phyloP scores from a whole-genome alignment of 2,329 filamentous ascomycete genomes.

The Pseudopithomyces chartarum region DNA sequence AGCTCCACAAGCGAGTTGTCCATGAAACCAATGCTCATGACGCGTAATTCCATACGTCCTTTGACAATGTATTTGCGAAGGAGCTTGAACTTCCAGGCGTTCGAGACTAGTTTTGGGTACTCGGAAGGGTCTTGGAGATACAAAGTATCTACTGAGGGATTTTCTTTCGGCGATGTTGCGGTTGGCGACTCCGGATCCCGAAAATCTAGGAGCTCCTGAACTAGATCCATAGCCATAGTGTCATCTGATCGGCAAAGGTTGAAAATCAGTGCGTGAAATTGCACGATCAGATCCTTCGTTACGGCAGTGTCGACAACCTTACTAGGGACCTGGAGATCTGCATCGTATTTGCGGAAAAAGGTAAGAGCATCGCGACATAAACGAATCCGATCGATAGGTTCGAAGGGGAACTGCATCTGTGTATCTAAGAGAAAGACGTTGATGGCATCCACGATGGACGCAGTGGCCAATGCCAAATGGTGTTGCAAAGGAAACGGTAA shows the following conservation, averaged over 20 bases:
- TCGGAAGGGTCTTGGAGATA: constrained; percentile 37
- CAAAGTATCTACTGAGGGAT: constrained; percentile 5
- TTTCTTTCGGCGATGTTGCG: constrained; percentile 11
- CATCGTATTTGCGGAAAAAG: constrained; percentile 35
- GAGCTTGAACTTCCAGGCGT: constrained; percentile 72
- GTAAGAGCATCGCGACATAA: constrained; percentile 26
- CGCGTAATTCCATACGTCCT: constrained; percentile 87
- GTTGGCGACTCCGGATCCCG: constrained; percentile 29
- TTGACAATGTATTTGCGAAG: constrained; percentile 76
- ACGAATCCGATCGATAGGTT: constrained; percentile 20
- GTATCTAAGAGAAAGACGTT: constrained; percentile 15
- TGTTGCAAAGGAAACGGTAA: constrained; percentile 20
- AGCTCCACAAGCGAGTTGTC: constrained; percentile 70
- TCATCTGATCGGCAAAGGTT: constrained; percentile 36
- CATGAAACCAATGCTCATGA: constrained; percentile 77
- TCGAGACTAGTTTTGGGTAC: constrained; percentile 58
- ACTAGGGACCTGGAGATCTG: constrained; percentile 32
- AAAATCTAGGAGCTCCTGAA: constrained; percentile 30
- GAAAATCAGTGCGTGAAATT: constrained; percentile 26
- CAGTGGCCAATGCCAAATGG: constrained; percentile 20
- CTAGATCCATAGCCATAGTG: constrained; percentile 27
- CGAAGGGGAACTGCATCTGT: background rate
- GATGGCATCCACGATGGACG: constrained; percentile 21
- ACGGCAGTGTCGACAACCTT: constrained; percentile 31
- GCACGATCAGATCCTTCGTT: constrained; percentile 30